Evolutionary conservation across 192 early-diverging fungal genomes (phyloP).

Genomic region (Mortierella antarctica): DNA sequence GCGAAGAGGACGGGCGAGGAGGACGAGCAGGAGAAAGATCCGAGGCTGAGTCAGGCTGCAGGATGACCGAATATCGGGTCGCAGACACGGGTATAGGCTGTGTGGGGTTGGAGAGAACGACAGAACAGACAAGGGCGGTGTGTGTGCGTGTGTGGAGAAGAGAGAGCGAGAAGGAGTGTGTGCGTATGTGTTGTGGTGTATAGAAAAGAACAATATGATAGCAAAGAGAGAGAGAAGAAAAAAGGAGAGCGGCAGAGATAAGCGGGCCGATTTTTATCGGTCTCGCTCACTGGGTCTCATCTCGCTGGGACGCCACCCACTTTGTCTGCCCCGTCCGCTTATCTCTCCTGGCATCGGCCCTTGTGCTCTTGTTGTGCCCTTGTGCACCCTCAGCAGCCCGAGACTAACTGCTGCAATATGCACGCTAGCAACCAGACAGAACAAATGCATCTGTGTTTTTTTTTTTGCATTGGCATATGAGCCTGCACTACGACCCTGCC

Average conservation of each 20-base stretch:
- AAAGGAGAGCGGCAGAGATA: neutral
- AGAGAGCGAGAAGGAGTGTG: neutral
- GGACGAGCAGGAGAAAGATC: neutral
- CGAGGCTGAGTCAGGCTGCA: neutral
- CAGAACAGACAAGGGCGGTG: neutral
- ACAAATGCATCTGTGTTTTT: too few relatives aligned
- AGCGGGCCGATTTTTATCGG: neutral
- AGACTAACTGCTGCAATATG: too few relatives aligned
- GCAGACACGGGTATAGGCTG: neutral
- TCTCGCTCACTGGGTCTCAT: too few relatives aligned
- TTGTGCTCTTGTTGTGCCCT: too few relatives aligned
- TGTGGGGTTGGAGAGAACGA: neutral
- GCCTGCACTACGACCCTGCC: too few relatives aligned
- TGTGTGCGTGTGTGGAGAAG: conserved; percentile 2
- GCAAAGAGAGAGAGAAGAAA: neutral
- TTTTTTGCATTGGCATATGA: too few relatives aligned
- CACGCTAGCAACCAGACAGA: too few relatives aligned
- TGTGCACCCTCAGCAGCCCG: too few relatives aligned
- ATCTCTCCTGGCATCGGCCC: too few relatives aligned
- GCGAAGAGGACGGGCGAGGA: neutral
- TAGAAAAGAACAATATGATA: neutral
- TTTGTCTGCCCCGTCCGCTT: too few relatives aligned
- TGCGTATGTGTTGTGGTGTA: neutral
- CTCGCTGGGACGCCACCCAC: too few relatives aligned
- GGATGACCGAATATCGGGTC: neutral